A percentile compares a stretch with the other conserved stretches of the same genome.
Conservation (phyloP, 1,284 basidiomycete genomes). For the Rhizoctonia solani region DNA sequence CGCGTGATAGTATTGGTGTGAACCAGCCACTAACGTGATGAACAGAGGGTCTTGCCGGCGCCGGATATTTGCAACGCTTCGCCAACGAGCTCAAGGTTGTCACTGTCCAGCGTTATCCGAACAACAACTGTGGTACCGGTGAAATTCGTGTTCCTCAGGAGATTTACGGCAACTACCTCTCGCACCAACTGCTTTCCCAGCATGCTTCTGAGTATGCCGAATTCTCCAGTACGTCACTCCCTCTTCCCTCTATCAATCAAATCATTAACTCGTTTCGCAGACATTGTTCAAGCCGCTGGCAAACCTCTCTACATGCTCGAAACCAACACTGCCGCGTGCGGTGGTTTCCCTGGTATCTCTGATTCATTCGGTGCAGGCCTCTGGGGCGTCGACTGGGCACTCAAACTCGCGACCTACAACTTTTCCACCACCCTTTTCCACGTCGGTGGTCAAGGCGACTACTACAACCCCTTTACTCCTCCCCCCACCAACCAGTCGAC, state of each 20-base stretch:
- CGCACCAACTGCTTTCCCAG: slow-evolving; percentile 18
- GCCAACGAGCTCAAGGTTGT: slow-evolving; percentile 24
- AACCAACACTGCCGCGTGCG: too few species aligned
- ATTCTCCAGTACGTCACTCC: slow-evolving; percentile 4
- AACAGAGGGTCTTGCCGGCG: neutral
- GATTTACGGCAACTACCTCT: slow-evolving; percentile 29
- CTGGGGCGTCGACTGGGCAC: slow-evolving; percentile 69
- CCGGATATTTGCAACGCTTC: slow-evolving; percentile 34
- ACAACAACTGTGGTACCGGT: slow-evolving; percentile 37
- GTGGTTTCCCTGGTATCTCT: too few species aligned
- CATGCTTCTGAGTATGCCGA: slow-evolving; percentile 31
- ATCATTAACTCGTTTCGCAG: neutral
- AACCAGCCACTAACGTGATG: neutral
- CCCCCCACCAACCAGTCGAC: slow-evolving; percentile 39
- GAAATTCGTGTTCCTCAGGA: slow-evolving; percentile 35
- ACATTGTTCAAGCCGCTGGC: slow-evolving; percentile 38
- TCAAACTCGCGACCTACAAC: slow-evolving; percentile 64
- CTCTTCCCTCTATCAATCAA: too few species aligned
- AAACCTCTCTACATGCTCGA: slow-evolving; percentile 55
- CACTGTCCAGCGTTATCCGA: slow-evolving; percentile 36
- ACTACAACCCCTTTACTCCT: slow-evolving; percentile 55
- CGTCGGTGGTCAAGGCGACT: slow-evolving; percentile 42
- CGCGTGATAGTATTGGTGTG: too few species aligned
- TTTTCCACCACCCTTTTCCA: slow-evolving; percentile 50
- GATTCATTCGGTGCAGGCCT: too few species aligned